phyloP scores from a whole-genome alignment of 495 filamentous ascomycete genomes.

The Podospora bellae-mahoneyi region DNA sequence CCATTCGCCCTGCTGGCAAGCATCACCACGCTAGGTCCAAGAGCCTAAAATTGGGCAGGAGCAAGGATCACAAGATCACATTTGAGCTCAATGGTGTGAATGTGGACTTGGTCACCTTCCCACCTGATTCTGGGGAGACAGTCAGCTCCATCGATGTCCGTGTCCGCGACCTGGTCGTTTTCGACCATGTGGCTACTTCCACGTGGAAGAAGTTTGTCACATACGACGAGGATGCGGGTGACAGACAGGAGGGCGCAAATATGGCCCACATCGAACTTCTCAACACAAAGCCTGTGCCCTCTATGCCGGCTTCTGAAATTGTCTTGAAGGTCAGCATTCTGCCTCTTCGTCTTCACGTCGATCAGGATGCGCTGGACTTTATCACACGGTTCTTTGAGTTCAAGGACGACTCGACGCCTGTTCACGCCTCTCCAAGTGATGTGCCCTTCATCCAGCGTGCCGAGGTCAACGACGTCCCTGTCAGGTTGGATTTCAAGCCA shows the following conservation, averaged over 20 bases:
- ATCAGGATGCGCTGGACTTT: slow-evolving; percentile 97
- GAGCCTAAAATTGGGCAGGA: slow-evolving; percentile 72
- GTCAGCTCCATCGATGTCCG: slow-evolving; percentile 82
- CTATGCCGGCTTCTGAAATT: slow-evolving; percentile 84
- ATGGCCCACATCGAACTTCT: slow-evolving; percentile 89
- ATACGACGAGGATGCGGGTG: slow-evolving; percentile 81
- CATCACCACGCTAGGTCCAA: slow-evolving; percentile 48
- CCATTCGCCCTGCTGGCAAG: slow-evolving; percentile 47
- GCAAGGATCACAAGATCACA: slow-evolving; percentile 89
- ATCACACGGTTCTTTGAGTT: slow-evolving; percentile 97
- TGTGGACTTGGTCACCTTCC: slow-evolving; percentile 79
- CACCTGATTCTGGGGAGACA: slow-evolving; percentile 71
- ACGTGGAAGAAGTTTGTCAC: slow-evolving; percentile 98
- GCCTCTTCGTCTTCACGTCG: slow-evolving; percentile 88
- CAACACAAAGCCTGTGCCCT: slow-evolving; percentile 78
- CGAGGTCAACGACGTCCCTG: slow-evolving; percentile 75
- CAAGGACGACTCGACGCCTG: slow-evolving; percentile 68
- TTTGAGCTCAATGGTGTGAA: slow-evolving; percentile 88
- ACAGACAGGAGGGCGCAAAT: slow-evolving; percentile 75
- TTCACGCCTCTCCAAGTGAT: slow-evolving; percentile 57
- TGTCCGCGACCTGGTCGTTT: slow-evolving; percentile 79
- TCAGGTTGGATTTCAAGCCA: slow-evolving; percentile 95
- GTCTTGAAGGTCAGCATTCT: slow-evolving; percentile 81
- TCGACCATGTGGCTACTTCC: slow-evolving; percentile 90
- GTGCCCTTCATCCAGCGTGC: slow-evolving; percentile 86